phyloP scores from a whole-genome alignment of 305 asterid species.

The Rubia peregrina region DNA sequence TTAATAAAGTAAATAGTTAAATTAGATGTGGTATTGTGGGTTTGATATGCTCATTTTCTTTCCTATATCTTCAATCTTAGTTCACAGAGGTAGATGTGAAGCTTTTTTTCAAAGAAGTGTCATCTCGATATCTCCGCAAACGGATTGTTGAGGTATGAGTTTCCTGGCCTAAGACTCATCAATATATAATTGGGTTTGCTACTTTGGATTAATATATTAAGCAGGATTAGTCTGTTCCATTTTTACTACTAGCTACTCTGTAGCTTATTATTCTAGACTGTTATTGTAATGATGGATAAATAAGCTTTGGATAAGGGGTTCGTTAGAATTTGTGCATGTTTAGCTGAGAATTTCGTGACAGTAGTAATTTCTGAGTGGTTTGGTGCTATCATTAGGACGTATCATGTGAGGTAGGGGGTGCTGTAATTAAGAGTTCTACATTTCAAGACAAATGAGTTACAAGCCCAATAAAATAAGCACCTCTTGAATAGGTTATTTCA shows the following conservation, averaged over 20 bases:
- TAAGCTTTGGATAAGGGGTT: background rate
- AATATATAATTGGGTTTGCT: background rate
- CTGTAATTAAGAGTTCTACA: background rate
- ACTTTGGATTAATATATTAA: background rate
- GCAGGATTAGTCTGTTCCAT: background rate
- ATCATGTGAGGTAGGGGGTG: background rate
- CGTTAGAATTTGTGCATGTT: background rate
- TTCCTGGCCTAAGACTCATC: background rate
- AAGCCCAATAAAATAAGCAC: background rate
- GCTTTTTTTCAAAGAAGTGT: constrained; percentile 83
- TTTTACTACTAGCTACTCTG: background rate
- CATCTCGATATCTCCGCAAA: constrained; percentile 74
- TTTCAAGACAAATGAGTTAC: background rate
- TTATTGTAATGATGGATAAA: background rate
- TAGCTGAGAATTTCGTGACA: background rate
- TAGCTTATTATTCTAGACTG: constrained; percentile 2
- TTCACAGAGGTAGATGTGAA: constrained; percentile 92
- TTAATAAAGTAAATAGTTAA: background rate
- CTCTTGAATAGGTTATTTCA: background rate
- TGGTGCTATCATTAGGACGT: background rate
- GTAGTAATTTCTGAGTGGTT: background rate
- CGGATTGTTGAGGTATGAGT: constrained; percentile 84
- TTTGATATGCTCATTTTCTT: constrained; percentile 4
- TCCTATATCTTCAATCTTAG: constrained; percentile 29
- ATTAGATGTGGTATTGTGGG: background rate